Base-by-base conservation (phyloP, 2,329 filamentous ascomycete species). In the Colletotrichum nymphaeae region DNA sequence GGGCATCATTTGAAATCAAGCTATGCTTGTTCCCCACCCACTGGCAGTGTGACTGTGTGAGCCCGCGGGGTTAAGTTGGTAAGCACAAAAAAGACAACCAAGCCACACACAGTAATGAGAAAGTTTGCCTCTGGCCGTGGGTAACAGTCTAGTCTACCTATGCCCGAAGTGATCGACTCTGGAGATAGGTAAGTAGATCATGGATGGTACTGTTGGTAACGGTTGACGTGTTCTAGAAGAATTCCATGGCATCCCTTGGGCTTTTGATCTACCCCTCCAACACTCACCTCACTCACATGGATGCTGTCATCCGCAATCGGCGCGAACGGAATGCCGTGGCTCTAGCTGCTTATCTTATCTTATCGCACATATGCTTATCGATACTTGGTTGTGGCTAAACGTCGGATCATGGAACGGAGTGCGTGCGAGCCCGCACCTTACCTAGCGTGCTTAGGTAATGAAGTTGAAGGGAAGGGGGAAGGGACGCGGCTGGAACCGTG, bases 1-100 rank as follows among this genome's bases (percentile, higher is more conserved):
- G 22, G 65, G 53, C 42, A 59, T 69, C 59, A 69, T 64, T 72
- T 69, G 22, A 72, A 72, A 72, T 63, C 58, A 63, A 59, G 49
- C 53, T 49, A 59, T 14, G 24, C 59, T 49, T 72, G 66, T 52
- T 59, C 69, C 32, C 69, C 69, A 72, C 69, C n/a, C 46, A 9
- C 14, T 46, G 28, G 37, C 53, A n/a, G 62, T 22, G n/a, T 24
- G 30, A 42, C 32, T 14, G 37, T 22, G 37, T 52, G 19, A 35
- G 53, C 22, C 16, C 30, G 37, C 22, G 69, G 57, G 66, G 59
- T 72, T 24, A 24, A 24, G 24, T 24, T 72, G 66, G 69, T 72
- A 69, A 72, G 69, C 69, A 69, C 42, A 35, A 24, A 22, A 7
- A 49, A 66, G 19, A n/a, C 28, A n/a, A 58, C 19, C 46, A 26